Evolutionary conservation across 2,329 filamentous ascomycete species (phyloP).

Genomic region (Aspergillus viridinutans): DNA sequence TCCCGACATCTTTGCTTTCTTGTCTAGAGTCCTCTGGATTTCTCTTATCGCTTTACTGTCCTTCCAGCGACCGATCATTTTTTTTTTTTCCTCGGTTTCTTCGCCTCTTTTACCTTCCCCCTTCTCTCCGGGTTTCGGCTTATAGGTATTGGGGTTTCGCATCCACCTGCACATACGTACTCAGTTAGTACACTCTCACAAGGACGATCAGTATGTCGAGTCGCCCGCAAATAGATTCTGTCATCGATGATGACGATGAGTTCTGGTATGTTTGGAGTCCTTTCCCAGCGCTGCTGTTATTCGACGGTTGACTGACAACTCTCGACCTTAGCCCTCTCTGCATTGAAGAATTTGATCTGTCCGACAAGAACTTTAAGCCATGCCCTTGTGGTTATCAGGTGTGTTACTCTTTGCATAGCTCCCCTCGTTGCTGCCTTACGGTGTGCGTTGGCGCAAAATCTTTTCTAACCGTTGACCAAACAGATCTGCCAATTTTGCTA

Average conservation of each 20-base stretch:
- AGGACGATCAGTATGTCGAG: constrained; percentile 38
- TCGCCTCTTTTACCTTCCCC: constrained; percentile 15
- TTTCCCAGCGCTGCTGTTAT: background rate
- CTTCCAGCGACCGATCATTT: constrained; percentile 5
- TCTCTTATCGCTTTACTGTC: constrained; percentile 6
- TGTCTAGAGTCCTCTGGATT: constrained; percentile 9
- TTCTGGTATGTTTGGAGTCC: constrained; percentile 36
- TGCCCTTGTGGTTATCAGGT: constrained; percentile 99
- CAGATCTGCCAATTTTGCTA: constrained; percentile 99
- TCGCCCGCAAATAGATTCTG: constrained; percentile 44
- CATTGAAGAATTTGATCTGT: constrained; percentile 97
- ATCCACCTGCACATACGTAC: constrained; percentile 17
- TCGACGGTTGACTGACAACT: constrained; percentile 17
- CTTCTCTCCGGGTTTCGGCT: constrained; percentile 9
- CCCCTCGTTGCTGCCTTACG: background rate
- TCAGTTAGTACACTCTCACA: constrained; percentile 18
- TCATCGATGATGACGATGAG: constrained; percentile 49
- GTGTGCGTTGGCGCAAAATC: constrained; percentile 9
- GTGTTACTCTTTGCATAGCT: constrained; percentile 28
- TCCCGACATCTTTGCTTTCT: constrained; percentile 5
- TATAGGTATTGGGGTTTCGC: constrained; percentile 21
- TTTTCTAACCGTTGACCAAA: constrained; percentile 2
- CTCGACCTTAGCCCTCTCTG: constrained; percentile 71
- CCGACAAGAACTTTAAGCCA: constrained; percentile 92
- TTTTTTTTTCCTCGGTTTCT: constrained; percentile 22